Percentiles rank a stretch among this genome's conserved stretches.
These are phyloP conservation scores for Thuidium tamariscinum DNA, from an alignment of 225 moss, liverwort and hornwort genomes.

Conservation along the genomic window DNA sequence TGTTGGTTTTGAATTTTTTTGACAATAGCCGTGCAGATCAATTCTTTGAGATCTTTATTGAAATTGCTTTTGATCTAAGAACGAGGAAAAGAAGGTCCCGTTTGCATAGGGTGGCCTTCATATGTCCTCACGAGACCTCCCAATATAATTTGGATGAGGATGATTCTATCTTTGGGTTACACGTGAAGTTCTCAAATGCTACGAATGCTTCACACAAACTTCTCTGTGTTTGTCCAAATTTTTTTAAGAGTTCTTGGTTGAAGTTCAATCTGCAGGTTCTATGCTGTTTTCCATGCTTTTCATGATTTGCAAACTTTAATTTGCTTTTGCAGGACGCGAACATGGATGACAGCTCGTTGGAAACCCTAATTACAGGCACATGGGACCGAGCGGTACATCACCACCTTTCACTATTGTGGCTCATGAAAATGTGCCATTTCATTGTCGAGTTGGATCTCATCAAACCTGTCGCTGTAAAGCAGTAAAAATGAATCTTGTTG, in stretches of 20 bases:
- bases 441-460: background rate
- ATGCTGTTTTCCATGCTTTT: background rate
- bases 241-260: background rate
- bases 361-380: slow-evolving; percentile 8
- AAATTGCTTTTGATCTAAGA: background rate
- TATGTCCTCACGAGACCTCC: background rate
- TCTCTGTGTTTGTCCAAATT: background rate
- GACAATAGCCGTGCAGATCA: background rate
- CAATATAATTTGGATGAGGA: background rate
- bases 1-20: background rate
- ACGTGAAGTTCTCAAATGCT: background rate
- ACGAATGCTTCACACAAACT: background rate
- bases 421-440: background rate
- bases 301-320: background rate
- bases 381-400: slow-evolving; percentile 29
- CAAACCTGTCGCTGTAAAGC: background rate
- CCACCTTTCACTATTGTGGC: background rate
- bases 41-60: background rate
- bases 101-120: background rate
- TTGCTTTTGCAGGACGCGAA: background rate
- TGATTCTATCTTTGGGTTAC: background rate
- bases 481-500: background rate
- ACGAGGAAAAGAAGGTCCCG: background rate
- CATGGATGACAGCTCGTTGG: background rate
- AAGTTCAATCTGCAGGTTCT: background rate